A percentile compares a stretch with the other conserved stretches of the same genome.
Evolutionary conservation across 2,329 filamentous ascomycete species (phyloP).

Genomic region (Penicillium freii): DNA sequence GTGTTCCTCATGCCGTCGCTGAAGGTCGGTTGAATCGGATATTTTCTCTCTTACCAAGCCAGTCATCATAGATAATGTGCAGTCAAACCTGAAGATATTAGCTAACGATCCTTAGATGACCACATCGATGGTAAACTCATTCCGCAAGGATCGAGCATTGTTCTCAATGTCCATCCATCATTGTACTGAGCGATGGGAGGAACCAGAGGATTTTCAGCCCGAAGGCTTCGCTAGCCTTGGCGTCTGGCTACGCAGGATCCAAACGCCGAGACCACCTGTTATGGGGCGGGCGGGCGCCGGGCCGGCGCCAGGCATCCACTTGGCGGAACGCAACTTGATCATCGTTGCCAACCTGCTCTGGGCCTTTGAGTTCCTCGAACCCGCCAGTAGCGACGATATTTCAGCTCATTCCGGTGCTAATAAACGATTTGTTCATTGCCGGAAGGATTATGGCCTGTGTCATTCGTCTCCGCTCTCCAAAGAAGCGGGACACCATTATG

Average conservation of each 20-base stretch:
- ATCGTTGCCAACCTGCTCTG: neutral
- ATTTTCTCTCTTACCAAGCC: neutral
- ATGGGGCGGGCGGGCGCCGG: neutral
- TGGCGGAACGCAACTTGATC: neutral
- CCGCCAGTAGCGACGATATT: neutral
- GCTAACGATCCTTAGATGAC: neutral
- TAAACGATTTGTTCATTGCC: neutral
- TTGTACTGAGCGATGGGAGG: neutral
- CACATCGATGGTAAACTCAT: neutral
- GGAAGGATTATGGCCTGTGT: neutral
- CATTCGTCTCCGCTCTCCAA: neutral
- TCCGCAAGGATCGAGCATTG: neutral
- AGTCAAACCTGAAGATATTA: neutral
- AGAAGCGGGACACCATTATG: neutral
- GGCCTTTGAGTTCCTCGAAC: neutral
- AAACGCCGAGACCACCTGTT: neutral
- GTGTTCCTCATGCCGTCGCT: neutral
- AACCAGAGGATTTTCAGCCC: neutral
- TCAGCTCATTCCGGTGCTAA: neutral
- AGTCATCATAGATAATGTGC: neutral
- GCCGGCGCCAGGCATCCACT: neutral
- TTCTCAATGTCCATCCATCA: slow-evolving; percentile 1
- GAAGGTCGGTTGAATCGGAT: neutral
- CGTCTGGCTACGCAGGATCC: neutral
- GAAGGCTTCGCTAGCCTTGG: neutral